Evolutionary conservation across 2,329 filamentous ascomycete species (phyloP).

Genomic region (Alternaria brassicae): DNA sequence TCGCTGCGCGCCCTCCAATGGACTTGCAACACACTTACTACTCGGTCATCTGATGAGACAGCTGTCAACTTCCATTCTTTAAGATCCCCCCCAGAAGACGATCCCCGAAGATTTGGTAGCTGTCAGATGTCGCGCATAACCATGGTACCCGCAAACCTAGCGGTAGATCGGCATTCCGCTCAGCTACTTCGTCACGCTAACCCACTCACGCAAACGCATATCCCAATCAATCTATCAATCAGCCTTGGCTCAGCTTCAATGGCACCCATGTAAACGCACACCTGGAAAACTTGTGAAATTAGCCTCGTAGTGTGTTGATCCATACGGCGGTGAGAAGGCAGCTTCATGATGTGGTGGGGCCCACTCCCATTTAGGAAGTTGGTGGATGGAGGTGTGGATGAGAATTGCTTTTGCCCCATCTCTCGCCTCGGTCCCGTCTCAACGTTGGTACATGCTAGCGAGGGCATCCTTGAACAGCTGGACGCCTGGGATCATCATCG

Average conservation of each 20-base stretch:
- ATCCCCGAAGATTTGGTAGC: not conserved
- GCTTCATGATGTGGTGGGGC: not conserved
- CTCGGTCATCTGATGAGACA: not conserved
- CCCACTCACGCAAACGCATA: not conserved
- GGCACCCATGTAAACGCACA: not conserved
- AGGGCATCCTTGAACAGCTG: not conserved
- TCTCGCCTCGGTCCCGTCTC: slow-evolving; percentile 5
- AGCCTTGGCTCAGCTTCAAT: slow-evolving; percentile 1
- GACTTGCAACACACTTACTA: not conserved
- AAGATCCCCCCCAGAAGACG: not conserved
- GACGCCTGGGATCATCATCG: not conserved
- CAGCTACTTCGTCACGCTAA: not conserved
- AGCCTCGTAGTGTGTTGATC: not conserved
- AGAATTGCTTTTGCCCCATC: not conserved
- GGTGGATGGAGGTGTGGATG: slow-evolving; percentile 1
- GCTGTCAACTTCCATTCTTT: not conserved
- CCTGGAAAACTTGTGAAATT: not conserved
- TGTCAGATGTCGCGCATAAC: slow-evolving; percentile 1
- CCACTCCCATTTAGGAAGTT: slow-evolving; percentile 1
- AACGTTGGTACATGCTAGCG: slow-evolving; percentile 5
- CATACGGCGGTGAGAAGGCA: slow-evolving; percentile 1
- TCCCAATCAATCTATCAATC: not conserved
- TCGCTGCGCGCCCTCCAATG: not conserved
- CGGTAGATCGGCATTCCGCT: not conserved
- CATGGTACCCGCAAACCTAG: not conserved